These are phyloP conservation scores for Phanerodontia chrysosporium DNA, from an alignment of 768 basidiomycete species.

Conservation along the genomic window DNA sequence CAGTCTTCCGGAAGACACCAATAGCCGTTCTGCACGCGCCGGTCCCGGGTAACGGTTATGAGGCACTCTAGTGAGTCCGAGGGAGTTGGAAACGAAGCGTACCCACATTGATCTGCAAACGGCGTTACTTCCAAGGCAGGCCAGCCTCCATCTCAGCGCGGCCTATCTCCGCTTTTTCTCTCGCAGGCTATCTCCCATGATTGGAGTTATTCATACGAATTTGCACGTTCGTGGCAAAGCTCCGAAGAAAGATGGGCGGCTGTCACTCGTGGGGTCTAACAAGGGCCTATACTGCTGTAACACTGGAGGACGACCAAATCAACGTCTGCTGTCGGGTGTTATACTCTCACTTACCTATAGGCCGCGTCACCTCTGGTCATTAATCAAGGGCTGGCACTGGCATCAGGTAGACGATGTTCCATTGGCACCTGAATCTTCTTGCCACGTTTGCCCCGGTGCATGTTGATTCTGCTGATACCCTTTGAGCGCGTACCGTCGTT, in stretches of 20 bases:
- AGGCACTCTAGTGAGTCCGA: background rate
- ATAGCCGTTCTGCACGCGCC: background rate
- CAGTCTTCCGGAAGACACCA: background rate
- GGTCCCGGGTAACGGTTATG: background rate
- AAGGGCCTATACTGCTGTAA: background rate
- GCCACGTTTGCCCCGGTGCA: background rate
- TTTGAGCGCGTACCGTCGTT: background rate
- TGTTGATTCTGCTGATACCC: background rate
- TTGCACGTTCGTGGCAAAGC: background rate
- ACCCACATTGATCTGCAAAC: background rate
- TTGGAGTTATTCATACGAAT: background rate
- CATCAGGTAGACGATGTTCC: background rate
- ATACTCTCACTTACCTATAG: background rate
- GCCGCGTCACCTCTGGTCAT: background rate
- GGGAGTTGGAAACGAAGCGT: background rate
- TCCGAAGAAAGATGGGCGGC: background rate
- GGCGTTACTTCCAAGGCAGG: background rate
- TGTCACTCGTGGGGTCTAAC: background rate
- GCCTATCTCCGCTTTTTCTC: background rate
- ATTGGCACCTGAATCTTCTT: background rate
- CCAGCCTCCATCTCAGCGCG: background rate
- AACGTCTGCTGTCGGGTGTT: background rate
- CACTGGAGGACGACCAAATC: background rate
- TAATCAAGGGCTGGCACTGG: background rate
- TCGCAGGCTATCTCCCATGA: background rate